Conservation (phyloP, 495 filamentous ascomycete species). For the Xylaria acuta region DNA sequence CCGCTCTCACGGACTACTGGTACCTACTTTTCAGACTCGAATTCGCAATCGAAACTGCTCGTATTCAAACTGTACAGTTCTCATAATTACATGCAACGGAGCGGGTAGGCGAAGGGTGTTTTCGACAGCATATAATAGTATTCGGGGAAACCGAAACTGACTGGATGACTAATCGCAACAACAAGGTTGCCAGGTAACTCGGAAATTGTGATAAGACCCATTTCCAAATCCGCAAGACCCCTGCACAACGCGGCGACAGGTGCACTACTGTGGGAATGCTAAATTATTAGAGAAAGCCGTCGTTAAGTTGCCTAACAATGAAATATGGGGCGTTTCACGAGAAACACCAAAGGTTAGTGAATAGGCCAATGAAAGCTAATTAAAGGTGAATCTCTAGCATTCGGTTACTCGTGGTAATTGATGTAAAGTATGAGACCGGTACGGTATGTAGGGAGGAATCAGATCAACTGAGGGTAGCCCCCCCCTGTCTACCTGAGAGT, state of each 20-base stretch:
- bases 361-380: not conserved
- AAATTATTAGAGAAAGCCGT: not conserved
- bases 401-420: not conserved
- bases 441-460: no score
- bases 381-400: not conserved
- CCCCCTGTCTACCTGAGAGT: no score
- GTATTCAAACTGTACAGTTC: not conserved
- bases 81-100: not conserved
- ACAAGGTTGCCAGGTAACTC: not conserved
- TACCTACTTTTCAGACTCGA: not conserved
- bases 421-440: no score
- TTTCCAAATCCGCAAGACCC: not conserved
- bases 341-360: not conserved
- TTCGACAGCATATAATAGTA: not conserved
- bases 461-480: no score
- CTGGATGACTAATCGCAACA: conserved; percentile 2
- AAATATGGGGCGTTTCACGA: not conserved
- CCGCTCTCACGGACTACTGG: not conserved
- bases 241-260: not conserved
- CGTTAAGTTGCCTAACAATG: not conserved
- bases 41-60: not conserved
- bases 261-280: no score
- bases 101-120: not conserved
- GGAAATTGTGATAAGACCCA: conserved; percentile 7
- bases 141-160: not conserved